These are phyloP conservation scores for Stellera chamaejasme DNA, from an alignment of 345 rosid species.

Conservation along the genomic window DNA sequence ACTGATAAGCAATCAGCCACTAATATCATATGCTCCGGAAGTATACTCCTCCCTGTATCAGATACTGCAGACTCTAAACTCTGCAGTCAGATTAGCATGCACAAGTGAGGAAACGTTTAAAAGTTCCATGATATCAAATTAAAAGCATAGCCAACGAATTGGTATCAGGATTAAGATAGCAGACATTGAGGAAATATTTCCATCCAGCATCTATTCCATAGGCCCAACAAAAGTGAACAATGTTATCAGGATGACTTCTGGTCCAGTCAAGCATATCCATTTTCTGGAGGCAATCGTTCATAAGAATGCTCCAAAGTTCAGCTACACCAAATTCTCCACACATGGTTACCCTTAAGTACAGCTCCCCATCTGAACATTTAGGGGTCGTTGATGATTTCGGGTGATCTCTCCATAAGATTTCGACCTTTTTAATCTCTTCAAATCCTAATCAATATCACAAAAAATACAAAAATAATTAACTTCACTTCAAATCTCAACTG, in stretches of 20 bases:
- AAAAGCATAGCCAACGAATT: not conserved
- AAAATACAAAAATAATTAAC: not conserved
- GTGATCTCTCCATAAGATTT: constrained; percentile 64
- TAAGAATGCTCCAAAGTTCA: constrained; percentile 53
- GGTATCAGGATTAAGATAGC: constrained; percentile 9
- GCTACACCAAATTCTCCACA: constrained; percentile 32
- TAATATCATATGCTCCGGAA: constrained; percentile 60
- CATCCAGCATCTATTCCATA: constrained; percentile 75
- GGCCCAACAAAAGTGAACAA: constrained; percentile 56
- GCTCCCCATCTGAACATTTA: constrained; percentile 44
- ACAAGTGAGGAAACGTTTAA: not conserved
- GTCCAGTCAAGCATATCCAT: constrained; percentile 81
- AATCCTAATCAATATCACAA: constrained; percentile 39
- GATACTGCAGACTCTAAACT: constrained; percentile 66
- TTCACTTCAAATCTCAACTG: constrained; percentile 3
- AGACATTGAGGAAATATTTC: constrained; percentile 59
- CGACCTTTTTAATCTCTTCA: constrained; percentile 66
- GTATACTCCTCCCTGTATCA: constrained; percentile 70
- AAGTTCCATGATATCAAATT: not conserved
- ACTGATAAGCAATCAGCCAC: constrained; percentile 59
- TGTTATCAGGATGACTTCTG: constrained; percentile 84
- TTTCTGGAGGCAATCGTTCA: constrained; percentile 54
- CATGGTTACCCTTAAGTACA: constrained; percentile 63
- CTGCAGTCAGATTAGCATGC: constrained; percentile 27
- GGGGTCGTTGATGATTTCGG: constrained; percentile 27